Base-by-base conservation (phyloP, 2,329 filamentous ascomycete genomes). In the Trichophyton rubrum region DNA sequence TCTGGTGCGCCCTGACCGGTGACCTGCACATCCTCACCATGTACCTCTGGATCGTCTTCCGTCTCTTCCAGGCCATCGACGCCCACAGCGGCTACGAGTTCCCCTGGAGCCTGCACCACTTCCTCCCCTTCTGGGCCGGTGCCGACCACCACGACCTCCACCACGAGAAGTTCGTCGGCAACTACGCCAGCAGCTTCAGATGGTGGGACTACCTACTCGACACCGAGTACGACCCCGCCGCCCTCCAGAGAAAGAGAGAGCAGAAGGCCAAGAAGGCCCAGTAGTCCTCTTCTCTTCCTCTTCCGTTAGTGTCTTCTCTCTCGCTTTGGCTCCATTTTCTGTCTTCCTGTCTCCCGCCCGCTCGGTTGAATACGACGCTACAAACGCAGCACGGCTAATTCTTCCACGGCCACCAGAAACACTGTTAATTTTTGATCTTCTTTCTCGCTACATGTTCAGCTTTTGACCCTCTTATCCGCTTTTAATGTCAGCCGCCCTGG, bases 51-150 rank as follows among this genome's bases (percentile, higher is more conserved):
- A 97, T 99, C 70, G 80, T 90, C 59, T 80, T 90, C 67, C 90
- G 93, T 67, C 81, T 99, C 20, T 95, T 95, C 83, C 93, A 99
- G 79, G 93, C 93, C 69, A 95, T 99, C 73, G 93, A 99, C 73
- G 88, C 93, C 33, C 93, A 99, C 80, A 93, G 88, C 69, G 93
- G 93, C 65, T 99, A 97, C 76, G 93, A 99, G 73, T 97, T 99
- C 78, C 93, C 93, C 63, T 99, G 91, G 90, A 92, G 87, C 71
- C 78, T 99, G 77, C 90, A 91, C 75, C 89, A 96, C 76, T 88
- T 97, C 80, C 79, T 99, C 58, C 93, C 93, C 40, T 91, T 99
- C 83, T 99, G 93, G 93, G 92, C 92, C 60, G 93, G 93, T 64
- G 93, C 93, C 60, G 86, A 95, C 68, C 92, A 97, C 78, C 93